Evolutionary conservation across 257 asterid species (phyloP).

Genomic region (Misopates orontium): DNA sequence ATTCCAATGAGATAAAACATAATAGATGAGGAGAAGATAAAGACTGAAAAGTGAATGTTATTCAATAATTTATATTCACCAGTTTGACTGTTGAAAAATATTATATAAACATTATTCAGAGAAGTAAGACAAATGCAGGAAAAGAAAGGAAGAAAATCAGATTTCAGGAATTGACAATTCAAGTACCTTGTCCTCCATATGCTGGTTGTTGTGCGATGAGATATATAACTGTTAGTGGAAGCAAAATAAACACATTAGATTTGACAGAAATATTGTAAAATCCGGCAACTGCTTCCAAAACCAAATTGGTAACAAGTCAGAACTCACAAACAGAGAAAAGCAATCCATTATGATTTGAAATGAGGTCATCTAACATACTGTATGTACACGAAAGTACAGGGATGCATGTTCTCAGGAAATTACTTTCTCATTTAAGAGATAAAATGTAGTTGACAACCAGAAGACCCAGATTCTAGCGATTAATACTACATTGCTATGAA

Average conservation of each 20-base stretch:
- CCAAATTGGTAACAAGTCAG: not conserved
- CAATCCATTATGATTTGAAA: not conserved
- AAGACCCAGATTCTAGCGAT: not conserved
- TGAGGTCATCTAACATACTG: not conserved
- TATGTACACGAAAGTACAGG: not conserved
- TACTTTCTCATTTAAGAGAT: slow-evolving; percentile 2
- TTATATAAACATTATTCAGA: slow-evolving; percentile 5
- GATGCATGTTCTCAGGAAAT: slow-evolving; percentile 1
- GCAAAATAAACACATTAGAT: slow-evolving; percentile 22
- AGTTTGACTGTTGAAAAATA: slow-evolving; percentile 15
- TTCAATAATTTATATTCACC: slow-evolving; percentile 7
- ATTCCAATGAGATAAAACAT: slow-evolving; percentile 15
- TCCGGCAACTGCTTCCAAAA: not conserved
- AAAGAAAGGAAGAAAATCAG: not conserved
- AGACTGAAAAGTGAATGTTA: slow-evolving; percentile 9
- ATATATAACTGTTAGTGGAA: slow-evolving; percentile 63
- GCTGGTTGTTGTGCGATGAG: slow-evolving; percentile 77
- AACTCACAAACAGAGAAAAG: not conserved
- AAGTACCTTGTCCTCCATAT: slow-evolving; percentile 64
- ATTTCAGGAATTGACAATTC: slow-evolving; percentile 6
- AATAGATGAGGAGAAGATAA: slow-evolving; percentile 3
- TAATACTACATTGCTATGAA: not conserved
- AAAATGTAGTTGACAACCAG: not conserved
- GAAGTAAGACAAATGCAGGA: slow-evolving; percentile 7
- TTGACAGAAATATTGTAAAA: slow-evolving; percentile 10